Evolutionary conservation across 257 asterid genomes (phyloP).

Genomic region (Avicennia marina): DNA sequence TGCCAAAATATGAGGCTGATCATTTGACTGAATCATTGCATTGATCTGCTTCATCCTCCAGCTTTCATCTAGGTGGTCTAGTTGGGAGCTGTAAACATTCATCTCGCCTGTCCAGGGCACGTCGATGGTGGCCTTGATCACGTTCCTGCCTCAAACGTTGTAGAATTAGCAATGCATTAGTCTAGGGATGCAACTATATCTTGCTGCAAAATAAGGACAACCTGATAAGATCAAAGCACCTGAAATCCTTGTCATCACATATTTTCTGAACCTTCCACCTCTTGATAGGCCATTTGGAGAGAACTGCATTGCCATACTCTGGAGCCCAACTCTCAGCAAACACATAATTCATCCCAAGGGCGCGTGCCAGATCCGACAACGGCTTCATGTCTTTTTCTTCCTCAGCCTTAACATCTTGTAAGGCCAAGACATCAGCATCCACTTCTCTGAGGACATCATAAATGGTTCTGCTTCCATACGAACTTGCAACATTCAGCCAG

Average conservation of each 20-base stretch:
- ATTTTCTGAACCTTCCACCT: conserved; percentile 68
- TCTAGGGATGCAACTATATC: too few relatives aligned
- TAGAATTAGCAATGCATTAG: too few relatives aligned
- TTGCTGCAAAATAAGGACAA: too few relatives aligned
- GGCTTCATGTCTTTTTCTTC: conserved; percentile 85
- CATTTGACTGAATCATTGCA: conserved; percentile 63
- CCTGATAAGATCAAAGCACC: conserved; percentile 37
- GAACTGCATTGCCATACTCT: conserved; percentile 83
- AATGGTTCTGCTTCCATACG: conserved; percentile 43
- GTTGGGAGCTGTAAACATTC: conserved; percentile 74
- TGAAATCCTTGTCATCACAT: conserved; percentile 79
- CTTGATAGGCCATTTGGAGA: conserved; percentile 87
- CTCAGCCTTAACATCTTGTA: conserved; percentile 91
- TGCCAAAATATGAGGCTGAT: conserved; percentile 67
- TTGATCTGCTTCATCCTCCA: conserved; percentile 89
- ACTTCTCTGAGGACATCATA: conserved; percentile 73
- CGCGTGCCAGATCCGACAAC: conserved; percentile 74
- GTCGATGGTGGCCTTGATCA: conserved; percentile 78
- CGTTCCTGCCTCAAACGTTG: conserved; percentile 89
- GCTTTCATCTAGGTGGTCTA: conserved; percentile 77
- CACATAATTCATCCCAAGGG: conserved; percentile 78
- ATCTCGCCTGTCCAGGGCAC: conserved; percentile 82
- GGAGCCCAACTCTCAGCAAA: conserved; percentile 99
- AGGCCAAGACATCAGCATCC: conserved; percentile 73
- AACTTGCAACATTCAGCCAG: conserved; percentile 41